Base-by-base conservation (phyloP, 768 basidiomycete species). In the Hemileccinum rubropunctum region DNA sequence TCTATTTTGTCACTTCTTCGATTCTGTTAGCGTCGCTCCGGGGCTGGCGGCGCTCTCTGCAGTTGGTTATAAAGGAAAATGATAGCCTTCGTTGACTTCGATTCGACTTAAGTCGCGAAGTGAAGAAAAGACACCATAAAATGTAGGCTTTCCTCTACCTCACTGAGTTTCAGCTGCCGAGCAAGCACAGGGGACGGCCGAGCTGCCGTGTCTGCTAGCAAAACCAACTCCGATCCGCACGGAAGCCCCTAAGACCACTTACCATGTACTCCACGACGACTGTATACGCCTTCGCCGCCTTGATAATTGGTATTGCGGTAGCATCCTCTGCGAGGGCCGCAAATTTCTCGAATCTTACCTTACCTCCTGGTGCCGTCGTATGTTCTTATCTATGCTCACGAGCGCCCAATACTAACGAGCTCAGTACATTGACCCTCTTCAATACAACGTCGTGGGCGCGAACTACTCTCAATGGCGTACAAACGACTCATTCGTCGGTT, bases 401-500 rank as follows among this genome's bases (percentile, higher is more conserved):
- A 39, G 39, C 35, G 10, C 18, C 15, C 8, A 11, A 8, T 34
- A 0, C 32, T 9, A 7, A 49, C 32, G 9, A 4, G 4, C 4
- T 45, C 20, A 85, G 84, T 67, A 77, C 37, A 58, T 83, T 30
- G 71, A 80, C 51, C 81, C 81, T 26, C 71, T 61, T 7, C 68
- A 73, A 3, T 81, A 80, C 54, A 73, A 76, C 12, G 82, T 83
- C 11, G 58, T 84, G 12, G 76, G 76, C 8, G 58, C 70, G n/a
- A 74, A 71, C 70, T 67, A 74, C 52, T 34, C 63, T 5, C 69
- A 68, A 58, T 70, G 73, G 52, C 58, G 69, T 27, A 60, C 59
- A 10, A 66, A 71, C 20, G 21, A 75, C 10, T 75, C 73, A 30
- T 64, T 64, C 32, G 60, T 72, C 17, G 73, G 77, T 42, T 81